phyloP scores from a whole-genome alignment of 257 asterid species.

The Nicotiana noctiflora region DNA sequence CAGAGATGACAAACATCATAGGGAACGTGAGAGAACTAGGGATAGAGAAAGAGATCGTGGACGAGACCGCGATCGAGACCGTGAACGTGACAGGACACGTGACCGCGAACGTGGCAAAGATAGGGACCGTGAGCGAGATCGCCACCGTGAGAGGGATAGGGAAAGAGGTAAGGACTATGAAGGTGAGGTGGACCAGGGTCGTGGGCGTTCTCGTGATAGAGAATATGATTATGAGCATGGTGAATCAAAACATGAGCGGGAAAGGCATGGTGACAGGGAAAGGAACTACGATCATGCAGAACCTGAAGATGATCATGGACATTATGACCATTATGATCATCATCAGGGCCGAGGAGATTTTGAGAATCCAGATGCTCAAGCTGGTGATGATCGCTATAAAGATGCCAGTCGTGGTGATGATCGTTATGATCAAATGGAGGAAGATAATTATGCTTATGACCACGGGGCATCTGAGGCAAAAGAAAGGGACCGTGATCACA shows the following conservation, averaged over 20 bases:
- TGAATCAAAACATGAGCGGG: conserved; percentile 35
- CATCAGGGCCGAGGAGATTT: conserved; percentile 38
- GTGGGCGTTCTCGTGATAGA: conserved; percentile 46
- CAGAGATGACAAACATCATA: conserved; percentile 78
- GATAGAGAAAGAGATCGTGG: conserved; percentile 65
- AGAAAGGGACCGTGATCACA: conserved; percentile 39
- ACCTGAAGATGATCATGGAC: conserved; percentile 46
- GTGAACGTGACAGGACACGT: conserved; percentile 47
- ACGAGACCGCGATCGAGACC: conserved; percentile 36
- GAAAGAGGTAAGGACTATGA: conserved; percentile 41
- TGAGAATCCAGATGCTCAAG: conserved; percentile 40
- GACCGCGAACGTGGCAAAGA: conserved; percentile 49
- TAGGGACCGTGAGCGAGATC: conserved; percentile 34
- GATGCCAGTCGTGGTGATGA: conserved; percentile 49
- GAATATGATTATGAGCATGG: conserved; percentile 36
- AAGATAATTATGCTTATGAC: conserved; percentile 58
- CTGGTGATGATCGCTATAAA: conserved; percentile 51
- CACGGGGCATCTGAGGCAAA: conserved; percentile 43
- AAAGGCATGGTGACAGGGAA: conserved; percentile 35
- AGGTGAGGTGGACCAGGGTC: conserved; percentile 38
- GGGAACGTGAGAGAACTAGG: conserved; percentile 73
- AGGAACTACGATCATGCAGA: conserved; percentile 32
- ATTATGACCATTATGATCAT: conserved; percentile 51
- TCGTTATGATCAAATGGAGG: conserved; percentile 70
- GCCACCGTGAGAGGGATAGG: conserved; percentile 49